Conservation (phyloP, 768 basidiomycete genomes). For the Lactifluus echinatus region DNA sequence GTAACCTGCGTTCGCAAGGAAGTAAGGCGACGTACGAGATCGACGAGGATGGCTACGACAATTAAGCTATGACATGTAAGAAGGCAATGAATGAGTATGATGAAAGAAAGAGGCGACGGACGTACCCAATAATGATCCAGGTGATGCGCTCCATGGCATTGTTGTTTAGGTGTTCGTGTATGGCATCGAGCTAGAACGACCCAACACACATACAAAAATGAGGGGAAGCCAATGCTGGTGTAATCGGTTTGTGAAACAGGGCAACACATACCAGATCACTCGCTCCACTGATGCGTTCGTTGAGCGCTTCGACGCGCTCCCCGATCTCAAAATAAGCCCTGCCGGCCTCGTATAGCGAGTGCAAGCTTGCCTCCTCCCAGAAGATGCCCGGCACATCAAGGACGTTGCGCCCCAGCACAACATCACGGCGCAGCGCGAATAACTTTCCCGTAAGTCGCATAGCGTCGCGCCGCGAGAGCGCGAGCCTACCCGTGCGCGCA, state of each 20-base stretch:
- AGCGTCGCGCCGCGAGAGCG: conserved; percentile 71
- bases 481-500: conserved; percentile 66
- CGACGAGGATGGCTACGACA: conserved; percentile 82
- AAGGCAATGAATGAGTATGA: conserved; percentile 8
- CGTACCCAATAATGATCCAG: conserved; percentile 60
- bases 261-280: conserved; percentile 71
- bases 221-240: neutral
- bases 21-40: conserved; percentile 44
- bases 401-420: conserved; percentile 88
- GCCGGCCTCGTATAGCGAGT: conserved; percentile 85
- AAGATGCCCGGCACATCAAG: conserved; percentile 91
- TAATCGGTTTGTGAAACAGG: neutral
- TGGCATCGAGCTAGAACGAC: conserved; percentile 62
- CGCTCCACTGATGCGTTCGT: conserved; percentile 80
- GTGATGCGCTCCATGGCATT: conserved; percentile 88
- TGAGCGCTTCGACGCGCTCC: conserved; percentile 71
- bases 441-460: conserved; percentile 67
- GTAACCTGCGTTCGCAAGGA: neutral
- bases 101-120: conserved; percentile 25
- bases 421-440: conserved; percentile 58
- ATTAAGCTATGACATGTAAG: conserved; percentile 59
- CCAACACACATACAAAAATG: neutral
- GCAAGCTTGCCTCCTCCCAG: conserved; percentile 89
- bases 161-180: conserved; percentile 89
- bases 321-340: conserved; percentile 93